Percentiles rank a stretch among this genome's conserved stretches.
phyloP scores from a whole-genome alignment of 2,329 filamentous ascomycete genomes.

The Curvularia verruculosa region DNA sequence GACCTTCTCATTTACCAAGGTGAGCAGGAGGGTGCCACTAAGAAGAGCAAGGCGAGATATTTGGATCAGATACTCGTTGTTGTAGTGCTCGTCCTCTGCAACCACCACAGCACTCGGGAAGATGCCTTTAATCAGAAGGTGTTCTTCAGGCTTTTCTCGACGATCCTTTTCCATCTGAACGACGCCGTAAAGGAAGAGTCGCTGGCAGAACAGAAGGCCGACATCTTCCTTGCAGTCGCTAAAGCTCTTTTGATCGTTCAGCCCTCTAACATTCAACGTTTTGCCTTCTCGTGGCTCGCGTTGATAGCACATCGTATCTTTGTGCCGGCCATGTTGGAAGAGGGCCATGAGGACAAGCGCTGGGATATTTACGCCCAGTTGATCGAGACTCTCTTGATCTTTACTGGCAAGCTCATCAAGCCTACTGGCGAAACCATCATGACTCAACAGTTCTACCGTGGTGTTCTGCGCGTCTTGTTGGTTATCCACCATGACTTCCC shows the following conservation, averaged over 20 bases:
- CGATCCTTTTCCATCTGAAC: constrained; percentile 78
- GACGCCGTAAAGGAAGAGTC: constrained; percentile 58
- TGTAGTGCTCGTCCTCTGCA: constrained; percentile 79
- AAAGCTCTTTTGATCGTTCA: constrained; percentile 74
- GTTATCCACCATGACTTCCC: constrained; percentile 93
- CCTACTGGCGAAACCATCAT: constrained; percentile 70
- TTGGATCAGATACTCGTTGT: constrained; percentile 79
- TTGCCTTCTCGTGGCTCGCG: constrained; percentile 82
- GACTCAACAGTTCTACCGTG: constrained; percentile 83
- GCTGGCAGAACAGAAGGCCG: constrained; percentile 62
- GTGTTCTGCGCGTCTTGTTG: constrained; percentile 79
- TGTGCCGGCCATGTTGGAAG: constrained; percentile 74
- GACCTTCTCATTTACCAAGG: constrained; percentile 75
- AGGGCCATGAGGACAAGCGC: constrained; percentile 64
- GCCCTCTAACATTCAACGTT: constrained; percentile 78
- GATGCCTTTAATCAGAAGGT: constrained; percentile 86
- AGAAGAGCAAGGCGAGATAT: constrained; percentile 70
- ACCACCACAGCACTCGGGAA: constrained; percentile 80
- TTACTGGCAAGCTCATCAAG: constrained; percentile 81
- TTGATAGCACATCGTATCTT: constrained; percentile 86
- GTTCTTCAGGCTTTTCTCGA: constrained; percentile 88
- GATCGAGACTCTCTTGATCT: constrained; percentile 72
- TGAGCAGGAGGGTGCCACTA: constrained; percentile 63
- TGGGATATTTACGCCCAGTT: constrained; percentile 78
- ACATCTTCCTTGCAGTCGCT: constrained; percentile 75